phyloP scores from a whole-genome alignment of 1,284 basidiomycete genomes.

The Cutaneotrichosporon mucoides region DNA sequence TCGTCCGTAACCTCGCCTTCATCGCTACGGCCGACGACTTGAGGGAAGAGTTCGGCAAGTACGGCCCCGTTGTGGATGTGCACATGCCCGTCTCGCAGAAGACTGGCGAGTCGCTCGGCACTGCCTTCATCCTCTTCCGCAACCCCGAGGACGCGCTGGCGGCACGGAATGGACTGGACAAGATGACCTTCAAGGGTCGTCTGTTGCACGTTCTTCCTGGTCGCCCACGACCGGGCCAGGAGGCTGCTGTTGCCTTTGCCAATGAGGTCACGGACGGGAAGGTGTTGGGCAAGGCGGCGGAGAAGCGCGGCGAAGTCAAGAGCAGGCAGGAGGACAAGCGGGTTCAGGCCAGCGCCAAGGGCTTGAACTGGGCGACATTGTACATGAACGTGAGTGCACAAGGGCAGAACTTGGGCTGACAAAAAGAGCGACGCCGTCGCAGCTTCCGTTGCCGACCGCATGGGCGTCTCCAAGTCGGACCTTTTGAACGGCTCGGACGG shows the following conservation, averaged over 20 bases:
- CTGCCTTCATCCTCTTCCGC: constrained; percentile 74
- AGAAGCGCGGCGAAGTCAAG: constrained; percentile 64
- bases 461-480: constrained; percentile 78
- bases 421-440: constrained; percentile 79
- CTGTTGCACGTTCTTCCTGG: constrained; percentile 83
- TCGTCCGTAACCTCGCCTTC: constrained; percentile 87
- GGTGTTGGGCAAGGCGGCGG: constrained; percentile 49
- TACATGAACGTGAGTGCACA: constrained; percentile 84
- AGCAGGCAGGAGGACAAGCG: constrained; percentile 60
- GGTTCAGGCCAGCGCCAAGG: constrained; percentile 69
- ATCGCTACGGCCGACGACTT: constrained; percentile 73
- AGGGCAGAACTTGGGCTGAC: not conserved
- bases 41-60: constrained; percentile 61
- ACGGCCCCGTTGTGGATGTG: constrained; percentile 71
- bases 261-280: constrained; percentile 34
- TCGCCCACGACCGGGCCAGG: constrained; percentile 56
- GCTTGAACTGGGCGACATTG: constrained; percentile 93
- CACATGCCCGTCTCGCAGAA: constrained; percentile 72
- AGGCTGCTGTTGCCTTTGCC: constrained; percentile 53
- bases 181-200: constrained; percentile 84
- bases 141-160: constrained; percentile 63
- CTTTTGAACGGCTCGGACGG: constrained; percentile 60
- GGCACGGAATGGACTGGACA: constrained; percentile 76
- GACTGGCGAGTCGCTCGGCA: constrained; percentile 66
- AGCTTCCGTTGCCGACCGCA: constrained; percentile 72